Evolutionary conservation across 108 stramenopile species (phyloP), one percentile per base, ranked within the genome.

Genomic region (Cyclotella atomus): DNA sequence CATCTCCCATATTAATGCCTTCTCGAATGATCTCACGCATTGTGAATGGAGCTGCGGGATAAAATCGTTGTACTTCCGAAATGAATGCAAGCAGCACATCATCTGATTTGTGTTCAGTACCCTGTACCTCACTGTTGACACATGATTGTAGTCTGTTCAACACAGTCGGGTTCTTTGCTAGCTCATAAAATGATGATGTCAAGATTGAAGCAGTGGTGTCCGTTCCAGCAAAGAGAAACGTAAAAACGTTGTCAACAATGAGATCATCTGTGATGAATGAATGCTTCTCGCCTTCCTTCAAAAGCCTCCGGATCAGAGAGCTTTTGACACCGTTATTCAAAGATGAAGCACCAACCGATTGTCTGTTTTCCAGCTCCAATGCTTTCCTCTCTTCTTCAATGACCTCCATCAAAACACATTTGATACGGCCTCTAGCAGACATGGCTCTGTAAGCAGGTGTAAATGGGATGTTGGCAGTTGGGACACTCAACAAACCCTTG

Each of bases 181-280:
- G 43, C 17, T 46, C 63, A 20, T 60, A 50, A 30, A 73, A 80
- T 3, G 73, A 32, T 6, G 79, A 80, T 32, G 65, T 74, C 12
- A 73, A 56, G 1, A 67, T 66, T 14, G 67, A 61, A 2, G 79
- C 65, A 38, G 79, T 80, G 32, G 79, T 74, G 41, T 80, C 79
- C 0, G 65, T 52, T 3, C 79, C 79, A 32, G 73, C 79, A 61
- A 80, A 80, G 19, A 73, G 72, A n/a, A 74, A 30, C 15, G 79
- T 74, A 3, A 80, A 69, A 23, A 80, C 28, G 59, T 74, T 73
- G 67, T 80, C 79, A 16, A 80, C 41, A 21, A 80, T 80, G 34
- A 55, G 73, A 41, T 73, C 71, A 9, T 68, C 65, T 12, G 71
- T 34, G 20, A 74, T 57, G 1, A 35, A 57, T 57, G 55, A 47